A percentile compares a stretch with the other conserved stretches of the same genome.
Conservation (phyloP, 192 early-diverging fungal genomes). For the Paraglomus occultum region DNA sequence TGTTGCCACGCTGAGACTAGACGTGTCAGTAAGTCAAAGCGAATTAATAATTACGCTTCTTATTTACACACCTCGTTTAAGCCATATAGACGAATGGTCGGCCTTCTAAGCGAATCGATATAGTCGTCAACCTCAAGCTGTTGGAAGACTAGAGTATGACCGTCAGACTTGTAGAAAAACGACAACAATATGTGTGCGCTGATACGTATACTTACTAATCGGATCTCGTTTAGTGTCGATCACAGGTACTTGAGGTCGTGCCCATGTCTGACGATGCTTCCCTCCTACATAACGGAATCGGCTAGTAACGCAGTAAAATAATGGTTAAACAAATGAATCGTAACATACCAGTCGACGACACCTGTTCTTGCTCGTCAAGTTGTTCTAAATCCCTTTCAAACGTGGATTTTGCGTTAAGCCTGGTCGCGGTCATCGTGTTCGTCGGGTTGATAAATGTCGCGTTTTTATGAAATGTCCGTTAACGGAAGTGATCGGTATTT, state of each 20-base stretch:
- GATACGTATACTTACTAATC: constrained; percentile 33
- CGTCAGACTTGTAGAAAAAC: background rate
- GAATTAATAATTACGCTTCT: background rate
- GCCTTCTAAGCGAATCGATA: constrained; percentile 49
- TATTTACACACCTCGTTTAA: constrained; percentile 64
- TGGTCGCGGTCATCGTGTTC: no score
- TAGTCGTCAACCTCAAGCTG: constrained; percentile 95
- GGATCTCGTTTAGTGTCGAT: constrained; percentile 38
- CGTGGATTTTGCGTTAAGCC: no score
- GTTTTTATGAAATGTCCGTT: no score
- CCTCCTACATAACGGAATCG: constrained; percentile 32
- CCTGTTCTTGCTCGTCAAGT: no score
- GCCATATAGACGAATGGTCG: constrained; percentile 81
- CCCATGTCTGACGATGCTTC: constrained; percentile 39
- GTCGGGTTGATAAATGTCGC: no score
- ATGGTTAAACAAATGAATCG: no score
- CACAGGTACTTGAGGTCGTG: constrained; percentile 25
- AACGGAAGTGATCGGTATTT: no score
- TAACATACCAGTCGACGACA: no score
- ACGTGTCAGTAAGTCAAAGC: background rate
- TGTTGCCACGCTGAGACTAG: constrained; percentile 67
- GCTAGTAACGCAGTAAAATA: no score
- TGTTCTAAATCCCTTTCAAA: no score
- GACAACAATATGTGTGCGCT: background rate
- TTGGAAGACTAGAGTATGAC: constrained; percentile 72